phyloP scores from a whole-genome alignment of 331 rosid species.

The Erythrophleum ivorense region DNA sequence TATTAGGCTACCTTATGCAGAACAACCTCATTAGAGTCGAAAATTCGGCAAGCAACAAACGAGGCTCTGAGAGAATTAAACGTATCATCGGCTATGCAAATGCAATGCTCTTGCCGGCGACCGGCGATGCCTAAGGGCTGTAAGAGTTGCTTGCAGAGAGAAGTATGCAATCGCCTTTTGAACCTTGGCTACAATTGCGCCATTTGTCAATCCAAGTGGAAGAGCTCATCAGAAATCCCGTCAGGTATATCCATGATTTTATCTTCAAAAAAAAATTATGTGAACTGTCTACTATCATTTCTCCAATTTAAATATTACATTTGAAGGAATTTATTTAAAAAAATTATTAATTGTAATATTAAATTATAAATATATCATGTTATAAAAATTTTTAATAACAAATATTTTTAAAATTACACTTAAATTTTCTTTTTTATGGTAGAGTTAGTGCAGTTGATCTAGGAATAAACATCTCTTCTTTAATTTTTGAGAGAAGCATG shows the following conservation, averaged over 20 bases:
- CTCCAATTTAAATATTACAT: too few relatives aligned
- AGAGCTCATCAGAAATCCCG: conserved; percentile 55
- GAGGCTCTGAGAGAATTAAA: conserved; percentile 51
- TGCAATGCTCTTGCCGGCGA: conserved; percentile 54
- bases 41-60: conserved; percentile 66
- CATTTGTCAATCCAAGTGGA: conserved; percentile 78
- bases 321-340: background rate
- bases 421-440: too few relatives aligned
- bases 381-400: too few relatives aligned
- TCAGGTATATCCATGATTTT: conserved; percentile 53
- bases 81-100: conserved; percentile 3
- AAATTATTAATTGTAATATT: background rate
- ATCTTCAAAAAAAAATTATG: background rate
- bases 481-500: too few relatives aligned
- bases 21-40: conserved; percentile 61
- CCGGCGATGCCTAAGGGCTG: conserved; percentile 50
- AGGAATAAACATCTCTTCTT: too few relatives aligned
- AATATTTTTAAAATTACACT: too few relatives aligned
- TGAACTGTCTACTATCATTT: too few relatives aligned
- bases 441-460: too few relatives aligned
- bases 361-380: too few relatives aligned
- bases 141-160: conserved; percentile 64
- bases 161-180: conserved; percentile 56
- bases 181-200: conserved; percentile 63
- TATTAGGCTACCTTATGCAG: conserved; percentile 58